Evolutionary conservation across 345 rosid genomes (phyloP), one percentile per base, ranked within the genome.

Genomic region (Melaleuca quinquenervia): DNA sequence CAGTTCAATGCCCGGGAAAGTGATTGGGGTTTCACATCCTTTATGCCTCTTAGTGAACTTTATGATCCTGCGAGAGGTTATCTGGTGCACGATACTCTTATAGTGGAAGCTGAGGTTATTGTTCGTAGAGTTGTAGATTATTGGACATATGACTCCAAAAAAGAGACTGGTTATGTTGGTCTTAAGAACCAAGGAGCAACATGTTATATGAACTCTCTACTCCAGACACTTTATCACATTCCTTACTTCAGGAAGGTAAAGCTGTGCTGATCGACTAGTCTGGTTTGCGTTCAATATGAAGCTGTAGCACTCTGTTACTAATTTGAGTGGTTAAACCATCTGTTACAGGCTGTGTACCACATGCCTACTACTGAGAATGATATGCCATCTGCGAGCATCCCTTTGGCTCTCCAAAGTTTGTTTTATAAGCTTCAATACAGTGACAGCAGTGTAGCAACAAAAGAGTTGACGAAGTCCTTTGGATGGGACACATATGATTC

Each of bases 161-260:
- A 97, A 88, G 99, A 96, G 91, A 97, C 99, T 52, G 98, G 99
- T 80, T 96, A 88, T 92, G 99, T 97, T 89, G 99, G 99, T 84
- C 96, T 97, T 82, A 97, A 97, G 92, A 97, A 97, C 90, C 99
- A 97, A 92, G 99, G 99, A 87, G 98, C 99, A n/a, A 96, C 99
- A 44, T 97, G 99, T 91, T 97, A 97, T 90, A 97, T 97, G 99
- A 97, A 97, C 88, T 96, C 99, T 90, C 94, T 97, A 84, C 91
- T 97, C 15, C 99, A 97, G 85, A 95, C 98, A n/a, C 90, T 96
- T 14, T 97, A 93, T 88, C 98, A 96, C 85, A 94, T 96, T 88
- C 98, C 98, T 51, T 97, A 97, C 93, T 97, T 97, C 91, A 93
- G 99, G 89, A 97, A 96, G 98, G 99, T 96, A 70, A 45, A 90